Evolutionary conservation across 1,139 yeast genomes (phyloP).

Genomic region (Hyphopichia khmerensis): DNA sequence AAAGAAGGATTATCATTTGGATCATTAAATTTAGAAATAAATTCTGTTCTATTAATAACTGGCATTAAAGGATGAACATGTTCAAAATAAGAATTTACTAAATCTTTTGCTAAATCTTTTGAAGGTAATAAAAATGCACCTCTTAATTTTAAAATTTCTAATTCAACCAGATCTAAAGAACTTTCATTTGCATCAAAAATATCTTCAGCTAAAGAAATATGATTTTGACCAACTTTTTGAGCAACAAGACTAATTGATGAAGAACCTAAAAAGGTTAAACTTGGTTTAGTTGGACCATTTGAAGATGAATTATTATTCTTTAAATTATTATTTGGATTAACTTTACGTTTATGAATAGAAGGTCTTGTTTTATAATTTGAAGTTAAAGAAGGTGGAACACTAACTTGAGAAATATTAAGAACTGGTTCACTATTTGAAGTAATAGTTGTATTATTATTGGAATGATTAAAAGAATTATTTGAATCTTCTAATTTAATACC

Average conservation of each 20-base stretch:
- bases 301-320: too few species aligned
- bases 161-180: conserved; percentile 61
- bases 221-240: conserved; percentile 45
- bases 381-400: conserved; percentile 46
- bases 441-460: not conserved
- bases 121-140: conserved; percentile 76
- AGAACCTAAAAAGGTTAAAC: conserved; percentile 43
- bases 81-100: conserved; percentile 63
- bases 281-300: conserved; percentile 14
- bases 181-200: conserved; percentile 36
- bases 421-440: conserved; percentile 31
- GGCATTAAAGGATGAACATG: conserved; percentile 73
- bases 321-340: conserved; percentile 26
- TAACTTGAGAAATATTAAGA: conserved; percentile 42
- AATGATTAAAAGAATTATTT: too few species aligned
- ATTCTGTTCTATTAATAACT: conserved; percentile 62
- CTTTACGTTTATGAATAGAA: conserved; percentile 36
- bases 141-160: conserved; percentile 62
- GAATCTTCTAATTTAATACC: too few species aligned
- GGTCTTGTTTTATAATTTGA: conserved; percentile 43
- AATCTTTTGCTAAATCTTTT: conserved; percentile 57
- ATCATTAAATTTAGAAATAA: conserved; percentile 56
- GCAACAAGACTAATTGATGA: conserved; percentile 43
- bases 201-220: conserved; percentile 42
- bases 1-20: conserved; percentile 67